phyloP scores from a whole-genome alignment of 108 stramenopile genomes.

The Nitzschia sp. region DNA sequence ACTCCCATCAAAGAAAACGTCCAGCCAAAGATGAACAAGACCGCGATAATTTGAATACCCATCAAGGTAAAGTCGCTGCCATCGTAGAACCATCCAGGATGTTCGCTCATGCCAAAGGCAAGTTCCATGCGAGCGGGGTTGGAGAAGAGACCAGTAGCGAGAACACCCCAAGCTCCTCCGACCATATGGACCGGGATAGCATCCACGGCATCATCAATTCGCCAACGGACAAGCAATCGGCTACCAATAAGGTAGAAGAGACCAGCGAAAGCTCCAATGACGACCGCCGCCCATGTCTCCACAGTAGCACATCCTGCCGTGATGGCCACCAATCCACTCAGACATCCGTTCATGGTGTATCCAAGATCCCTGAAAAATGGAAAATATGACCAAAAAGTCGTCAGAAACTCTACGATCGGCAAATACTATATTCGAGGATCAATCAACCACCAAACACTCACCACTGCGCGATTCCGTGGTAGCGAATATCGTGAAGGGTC shows the following conservation, averaged over 20 bases:
- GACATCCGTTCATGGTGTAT: conserved; percentile 68
- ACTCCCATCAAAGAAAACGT: conserved; percentile 44
- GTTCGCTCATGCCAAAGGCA: conserved; percentile 38
- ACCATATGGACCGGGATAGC: conserved; percentile 88
- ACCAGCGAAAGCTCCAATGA: conserved; percentile 86
- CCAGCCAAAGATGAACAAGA: conserved; percentile 79
- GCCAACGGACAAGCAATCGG: conserved; percentile 53
- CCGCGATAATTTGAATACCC: conserved; percentile 58
- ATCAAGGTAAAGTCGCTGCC: conserved; percentile 44
- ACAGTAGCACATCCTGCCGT: conserved; percentile 79
- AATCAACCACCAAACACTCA: not conserved
- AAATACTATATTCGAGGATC: too few relatives aligned
- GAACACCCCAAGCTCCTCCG: conserved; percentile 85
- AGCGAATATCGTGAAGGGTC: conserved; percentile 35
- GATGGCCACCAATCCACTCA: conserved; percentile 77
- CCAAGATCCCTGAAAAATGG: conserved; percentile 39
- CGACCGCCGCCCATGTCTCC: conserved; percentile 79
- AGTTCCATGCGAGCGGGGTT: conserved; percentile 29
- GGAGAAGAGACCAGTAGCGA: conserved; percentile 80
- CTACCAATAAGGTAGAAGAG: conserved; percentile 65
- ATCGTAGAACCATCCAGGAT: conserved; percentile 69
- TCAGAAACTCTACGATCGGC: too few relatives aligned
- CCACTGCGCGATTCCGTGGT: conserved; percentile 12
- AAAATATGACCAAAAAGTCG: conserved; percentile 24
- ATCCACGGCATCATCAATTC: conserved; percentile 92